These are phyloP conservation scores for Emiliania huxleyi DNA, from an alignment of 78 protist genomes.

Conservation along the genomic window DNA sequence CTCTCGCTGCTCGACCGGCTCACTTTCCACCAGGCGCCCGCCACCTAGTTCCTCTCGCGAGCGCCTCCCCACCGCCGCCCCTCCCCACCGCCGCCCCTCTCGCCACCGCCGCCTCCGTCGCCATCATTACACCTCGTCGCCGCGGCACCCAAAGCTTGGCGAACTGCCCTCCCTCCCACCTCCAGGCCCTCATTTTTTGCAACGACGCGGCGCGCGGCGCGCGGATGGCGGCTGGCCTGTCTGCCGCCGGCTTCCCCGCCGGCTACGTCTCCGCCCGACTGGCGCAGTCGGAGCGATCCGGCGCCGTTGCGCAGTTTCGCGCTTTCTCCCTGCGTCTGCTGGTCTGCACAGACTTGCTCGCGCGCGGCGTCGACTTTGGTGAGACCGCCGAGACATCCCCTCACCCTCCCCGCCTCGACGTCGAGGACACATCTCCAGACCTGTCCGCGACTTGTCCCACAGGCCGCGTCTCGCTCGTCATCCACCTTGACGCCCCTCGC, in stretches of 20 bases:
- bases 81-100: no score
- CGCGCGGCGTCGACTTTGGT: conserved; percentile 64
- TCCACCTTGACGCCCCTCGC: conserved; percentile 44
- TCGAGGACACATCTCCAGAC: no score
- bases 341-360: conserved; percentile 50
- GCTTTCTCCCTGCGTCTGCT: conserved; percentile 33
- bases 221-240: not conserved
- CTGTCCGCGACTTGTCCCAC: no score
- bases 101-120: no score
- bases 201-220: not conserved
- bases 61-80: no score
- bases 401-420: no score
- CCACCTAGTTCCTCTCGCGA: no score
- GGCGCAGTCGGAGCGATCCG: conserved; percentile 9
- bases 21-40: conserved; percentile 29
- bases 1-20: conserved; percentile 11
- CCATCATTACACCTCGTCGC: no score
- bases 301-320: not conserved
- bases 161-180: not conserved
- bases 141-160: not conserved
- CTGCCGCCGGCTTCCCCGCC: conserved; percentile 12
- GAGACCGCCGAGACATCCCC: no score
- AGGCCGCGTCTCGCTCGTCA: conserved; percentile 49
- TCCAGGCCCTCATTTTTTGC: conserved; percentile 26
- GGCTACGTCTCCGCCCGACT: not conserved